Evolutionary conservation across 805 yeast genomes (phyloP), one percentile per base, ranked within the genome.

Genomic region (Hanseniaspora pseudoguilliermondii): DNA sequence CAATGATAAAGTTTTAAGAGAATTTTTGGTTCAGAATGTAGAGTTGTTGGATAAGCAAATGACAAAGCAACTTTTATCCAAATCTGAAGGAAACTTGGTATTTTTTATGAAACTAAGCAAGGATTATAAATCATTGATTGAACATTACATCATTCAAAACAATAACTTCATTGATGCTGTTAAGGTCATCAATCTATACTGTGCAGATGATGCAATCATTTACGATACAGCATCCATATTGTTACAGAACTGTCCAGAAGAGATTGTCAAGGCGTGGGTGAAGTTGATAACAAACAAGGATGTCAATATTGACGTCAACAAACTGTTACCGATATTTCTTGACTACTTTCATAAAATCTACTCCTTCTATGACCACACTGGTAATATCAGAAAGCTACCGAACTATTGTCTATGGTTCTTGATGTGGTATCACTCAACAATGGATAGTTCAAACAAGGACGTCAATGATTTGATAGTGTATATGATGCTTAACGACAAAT

Each of bases 221-320:
- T 86, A 88, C 69, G 77, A 78, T 59, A 81, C 82, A 58, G 75
- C 97, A 0, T 81, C 84, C 0, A 82, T 82, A 0, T 66, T 93
- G 40, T 66, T 93, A 52, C 72, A 81, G 2, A 85, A 86, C 61
- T 69, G 77, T 15, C 90, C 98, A 0, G 72, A 71, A 32, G 76
- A 74, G 13, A 87, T 96, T 0, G 80, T 86, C 1, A 84, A 83
- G 52, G 74, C 86, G 0, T 93, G 97, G 97, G 76, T 86, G 63
- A 75, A 81, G 51, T 65, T 82, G 44, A 43, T 61, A 2, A 63
- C 72, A 4, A 39, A 39, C 20, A 38, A 53, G 51, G 63, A 73
- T 0, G 69, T 69, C 27, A 62, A 64, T 8, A 60, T 91, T 2
- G 79, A 85, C 57, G 82, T 84, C 49, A 75, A 77, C 15, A 79